Percentiles rank a stretch among this genome's conserved stretches.
Conservation (phyloP, 2,329 filamentous ascomycete genomes). For the Hymenoscyphus albidus region DNA sequence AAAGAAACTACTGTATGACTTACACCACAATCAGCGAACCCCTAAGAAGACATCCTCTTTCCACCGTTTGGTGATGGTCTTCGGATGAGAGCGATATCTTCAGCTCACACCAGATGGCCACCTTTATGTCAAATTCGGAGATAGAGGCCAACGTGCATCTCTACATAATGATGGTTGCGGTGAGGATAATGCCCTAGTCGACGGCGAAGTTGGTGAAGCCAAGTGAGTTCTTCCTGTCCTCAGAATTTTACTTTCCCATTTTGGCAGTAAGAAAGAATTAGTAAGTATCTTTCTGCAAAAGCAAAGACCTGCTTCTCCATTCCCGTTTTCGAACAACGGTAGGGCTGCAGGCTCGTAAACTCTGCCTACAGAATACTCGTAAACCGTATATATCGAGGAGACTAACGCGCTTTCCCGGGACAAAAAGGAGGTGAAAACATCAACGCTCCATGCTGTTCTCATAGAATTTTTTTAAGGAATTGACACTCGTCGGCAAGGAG, state of each 20-base stretch:
- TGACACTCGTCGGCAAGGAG: neutral
- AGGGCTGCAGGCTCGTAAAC: slow-evolving; percentile 3
- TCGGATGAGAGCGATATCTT: neutral
- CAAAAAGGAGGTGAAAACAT: neutral
- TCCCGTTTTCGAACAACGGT: neutral
- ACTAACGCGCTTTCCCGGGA: no score
- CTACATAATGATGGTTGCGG: neutral
- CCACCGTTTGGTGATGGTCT: neutral
- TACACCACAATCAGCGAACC: neutral
- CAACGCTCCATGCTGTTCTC: neutral
- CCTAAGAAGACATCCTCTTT: no score
- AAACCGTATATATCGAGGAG: neutral
- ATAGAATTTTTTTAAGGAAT: neutral
- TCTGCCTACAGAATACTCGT: neutral
- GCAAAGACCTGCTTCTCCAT: neutral
- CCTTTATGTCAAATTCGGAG: neutral
- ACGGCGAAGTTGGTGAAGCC: neutral
- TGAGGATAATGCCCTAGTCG: no score
- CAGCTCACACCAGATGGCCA: neutral
- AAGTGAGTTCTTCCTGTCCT: neutral
- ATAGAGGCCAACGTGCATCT: neutral
- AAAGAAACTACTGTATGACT: neutral
- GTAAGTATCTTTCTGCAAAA: neutral
- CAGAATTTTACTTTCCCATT: neutral
- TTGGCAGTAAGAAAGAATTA: neutral